Conservation (phyloP, 495 filamentous ascomycete species). For the Penicillium nucicola region DNA sequence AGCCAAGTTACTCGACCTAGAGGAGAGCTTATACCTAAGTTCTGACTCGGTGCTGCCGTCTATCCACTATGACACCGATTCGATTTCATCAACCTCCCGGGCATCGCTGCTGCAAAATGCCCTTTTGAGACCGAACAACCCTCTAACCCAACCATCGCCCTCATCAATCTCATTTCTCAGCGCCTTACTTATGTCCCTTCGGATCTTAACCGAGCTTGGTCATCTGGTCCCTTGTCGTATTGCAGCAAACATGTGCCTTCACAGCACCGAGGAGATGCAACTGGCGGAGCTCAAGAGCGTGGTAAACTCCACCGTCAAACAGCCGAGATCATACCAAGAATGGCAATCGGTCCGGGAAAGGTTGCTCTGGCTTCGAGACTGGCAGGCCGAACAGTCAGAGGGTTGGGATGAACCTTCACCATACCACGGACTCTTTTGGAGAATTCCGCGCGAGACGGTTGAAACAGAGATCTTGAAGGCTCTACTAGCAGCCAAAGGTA, state of each 20-base stretch:
- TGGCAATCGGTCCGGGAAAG: constrained; percentile 66
- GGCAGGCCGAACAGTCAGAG: constrained; percentile 55
- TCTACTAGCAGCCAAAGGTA: constrained; percentile 67
- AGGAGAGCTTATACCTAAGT: constrained; percentile 42
- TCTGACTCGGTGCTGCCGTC: constrained; percentile 22
- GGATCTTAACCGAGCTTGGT: constrained; percentile 58
- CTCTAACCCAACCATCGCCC: constrained; percentile 62
- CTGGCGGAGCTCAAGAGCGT: constrained; percentile 59
- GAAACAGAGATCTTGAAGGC: constrained; percentile 75
- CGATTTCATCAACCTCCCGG: constrained; percentile 43
- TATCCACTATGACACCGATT: constrained; percentile 31
- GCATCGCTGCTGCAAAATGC: constrained; percentile 49
- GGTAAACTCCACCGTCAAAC: constrained; percentile 50
- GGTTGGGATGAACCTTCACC: constrained; percentile 18
- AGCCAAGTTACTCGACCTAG: constrained; percentile 56
- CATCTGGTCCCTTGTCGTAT: constrained; percentile 56
- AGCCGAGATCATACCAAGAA: constrained; percentile 58
- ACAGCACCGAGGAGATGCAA: constrained; percentile 59
- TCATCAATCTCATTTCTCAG: constrained; percentile 62
- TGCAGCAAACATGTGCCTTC: constrained; percentile 40
- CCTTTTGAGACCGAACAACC: constrained; percentile 60
- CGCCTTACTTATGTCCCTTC: constrained; percentile 65
- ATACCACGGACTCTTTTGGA: constrained; percentile 67
- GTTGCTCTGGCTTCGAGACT: constrained; percentile 78
- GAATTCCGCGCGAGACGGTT: constrained; percentile 57